phyloP scores from a whole-genome alignment of 1,284 basidiomycete genomes.

The Mixia osmundae region DNA sequence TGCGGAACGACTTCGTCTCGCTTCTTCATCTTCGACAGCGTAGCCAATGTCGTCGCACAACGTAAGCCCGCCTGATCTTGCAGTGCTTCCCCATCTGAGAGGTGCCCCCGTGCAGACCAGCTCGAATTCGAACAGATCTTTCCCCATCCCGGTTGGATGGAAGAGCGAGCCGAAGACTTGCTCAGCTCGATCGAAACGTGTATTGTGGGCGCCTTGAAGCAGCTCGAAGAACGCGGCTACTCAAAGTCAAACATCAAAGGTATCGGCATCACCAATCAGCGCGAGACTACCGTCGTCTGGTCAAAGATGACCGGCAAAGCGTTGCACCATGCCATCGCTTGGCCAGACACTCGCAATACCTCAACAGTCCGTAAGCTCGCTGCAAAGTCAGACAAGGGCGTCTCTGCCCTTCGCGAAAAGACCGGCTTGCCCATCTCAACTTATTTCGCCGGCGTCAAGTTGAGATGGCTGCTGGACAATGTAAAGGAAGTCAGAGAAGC shows the following conservation, averaged over 20 bases:
- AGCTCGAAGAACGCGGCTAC: constrained; percentile 52
- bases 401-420: constrained; percentile 33
- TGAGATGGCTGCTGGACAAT: constrained; percentile 76
- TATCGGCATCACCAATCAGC: constrained; percentile 83
- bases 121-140: constrained; percentile 10
- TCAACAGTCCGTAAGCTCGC: constrained; percentile 44
- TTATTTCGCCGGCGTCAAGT: constrained; percentile 10
- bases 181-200: constrained; percentile 51
- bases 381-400: constrained; percentile 31
- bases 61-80: background rate
- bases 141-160: constrained; percentile 51
- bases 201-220: constrained; percentile 45
- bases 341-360: constrained; percentile 83
- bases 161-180: constrained; percentile 74
- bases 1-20: constrained; percentile 9
- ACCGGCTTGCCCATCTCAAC: constrained; percentile 55
- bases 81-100: background rate
- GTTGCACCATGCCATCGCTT: constrained; percentile 74
- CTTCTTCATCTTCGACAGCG: constrained; percentile 10
- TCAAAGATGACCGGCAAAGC: constrained; percentile 69
- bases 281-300: constrained; percentile 92
- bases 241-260: constrained; percentile 59
- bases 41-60: constrained; percentile 5
- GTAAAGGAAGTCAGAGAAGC: constrained; percentile 53
- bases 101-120: constrained; percentile 7